phyloP scores from a whole-genome alignment of 768 basidiomycete species.

The Rhodotorula diobovata region DNA sequence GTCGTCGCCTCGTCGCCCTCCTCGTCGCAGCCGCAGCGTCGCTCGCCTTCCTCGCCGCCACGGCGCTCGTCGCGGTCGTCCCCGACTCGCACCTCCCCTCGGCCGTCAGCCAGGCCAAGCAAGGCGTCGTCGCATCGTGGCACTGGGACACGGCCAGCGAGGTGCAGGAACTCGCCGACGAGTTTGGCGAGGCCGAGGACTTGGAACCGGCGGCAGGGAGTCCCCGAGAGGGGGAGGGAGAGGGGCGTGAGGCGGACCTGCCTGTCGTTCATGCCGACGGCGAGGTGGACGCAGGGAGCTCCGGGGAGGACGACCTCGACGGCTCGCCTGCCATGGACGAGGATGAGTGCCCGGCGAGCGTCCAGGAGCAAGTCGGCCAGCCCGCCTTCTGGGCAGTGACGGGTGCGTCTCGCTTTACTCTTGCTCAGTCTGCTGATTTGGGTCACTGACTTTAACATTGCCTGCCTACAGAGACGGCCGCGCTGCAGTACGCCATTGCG shows the following conservation, averaged over 20 bases:
- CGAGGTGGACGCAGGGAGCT: too few species aligned
- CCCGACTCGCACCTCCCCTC: slow-evolving; percentile 4
- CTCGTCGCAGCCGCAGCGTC: background rate
- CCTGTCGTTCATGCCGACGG: background rate
- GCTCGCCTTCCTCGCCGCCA: background rate
- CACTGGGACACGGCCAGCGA: background rate
- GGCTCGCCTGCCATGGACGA: background rate
- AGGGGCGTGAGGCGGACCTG: background rate
- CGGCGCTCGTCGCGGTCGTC: background rate
- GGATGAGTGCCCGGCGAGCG: background rate
- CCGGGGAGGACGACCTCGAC: background rate
- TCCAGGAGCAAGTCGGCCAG: background rate
- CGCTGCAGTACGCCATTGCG: background rate
- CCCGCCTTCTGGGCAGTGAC: slow-evolving; percentile 12
- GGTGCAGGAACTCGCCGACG: background rate
- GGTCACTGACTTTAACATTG: background rate
- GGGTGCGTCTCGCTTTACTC: background rate
- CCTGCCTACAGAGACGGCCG: background rate
- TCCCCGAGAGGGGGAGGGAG: too few species aligned
- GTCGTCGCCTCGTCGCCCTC: background rate
- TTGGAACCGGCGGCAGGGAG: too few species aligned
- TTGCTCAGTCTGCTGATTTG: too few species aligned
- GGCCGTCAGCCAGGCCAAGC: background rate
- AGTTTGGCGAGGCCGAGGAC: background rate
- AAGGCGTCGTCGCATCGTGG: slow-evolving; percentile 4